Base-by-base conservation (phyloP, 805 yeast genomes). In the Metschnikowia aberdeeniae region DNA sequence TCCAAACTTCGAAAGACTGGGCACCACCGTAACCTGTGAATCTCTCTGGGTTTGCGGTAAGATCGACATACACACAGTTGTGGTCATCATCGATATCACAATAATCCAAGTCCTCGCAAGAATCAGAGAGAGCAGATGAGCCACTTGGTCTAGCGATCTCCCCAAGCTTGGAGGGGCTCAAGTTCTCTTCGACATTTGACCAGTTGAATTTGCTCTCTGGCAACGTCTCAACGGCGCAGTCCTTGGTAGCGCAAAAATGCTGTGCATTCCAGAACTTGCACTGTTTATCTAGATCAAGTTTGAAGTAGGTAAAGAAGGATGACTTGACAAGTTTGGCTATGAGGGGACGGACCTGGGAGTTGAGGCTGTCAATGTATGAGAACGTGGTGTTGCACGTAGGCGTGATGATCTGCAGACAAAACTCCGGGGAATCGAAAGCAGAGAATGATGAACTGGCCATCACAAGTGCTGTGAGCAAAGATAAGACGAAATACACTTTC, bases 1-100 rank as follows among this genome's bases (percentile, higher is more conserved):
- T 74, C 99, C 99, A 93, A 38, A 93, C 88, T 60, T 85, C 89
- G 54, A 84, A 81, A 19, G 97, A 88, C 58, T 93, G 96, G 41
- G 83, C 81, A 27, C 99, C 99, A 28, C 89, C 86, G 60, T 93
- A 93, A 0, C 99, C 99, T 0, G 99, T 95, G 68, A 87, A 93
- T 58, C 98, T 75, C 65, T 93, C 99, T 0, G 96, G 97, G 60
- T 95, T 95, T 44, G 86, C 87, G 17, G 84, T 73, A 45, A 93
- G 75, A 58, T 90, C 89, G 26, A 93, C 96, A 56, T 84, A 84
- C 1, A 89, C 97, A 44, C 89, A 82, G 49, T 81, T 77, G 55
- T 80, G 80, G 53, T 76, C 79, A 37, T 77, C 75, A 56, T 81
- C 87, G 32, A 82, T 66, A 59, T 82, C 86, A 59, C 87, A 82